Evolutionary conservation across 495 filamentous ascomycete genomes (phyloP), one percentile per base, ranked within the genome.

Genomic region (Evansstolkia leycettana): DNA sequence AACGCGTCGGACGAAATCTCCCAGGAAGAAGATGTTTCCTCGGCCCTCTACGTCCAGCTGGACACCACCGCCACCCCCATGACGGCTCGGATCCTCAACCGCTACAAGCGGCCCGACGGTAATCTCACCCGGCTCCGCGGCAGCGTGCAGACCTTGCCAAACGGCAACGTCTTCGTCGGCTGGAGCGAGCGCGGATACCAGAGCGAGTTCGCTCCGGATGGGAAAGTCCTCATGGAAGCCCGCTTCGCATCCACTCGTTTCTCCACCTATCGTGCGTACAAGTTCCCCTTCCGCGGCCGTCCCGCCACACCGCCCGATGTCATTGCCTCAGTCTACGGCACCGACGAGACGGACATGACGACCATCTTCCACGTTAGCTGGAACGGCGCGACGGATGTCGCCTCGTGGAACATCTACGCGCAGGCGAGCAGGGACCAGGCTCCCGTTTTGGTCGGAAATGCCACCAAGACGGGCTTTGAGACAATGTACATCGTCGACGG

Each of bases 171-270:
- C n/a, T 63, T 76, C 13, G 60, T 72, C 8, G 69, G 72, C 40
- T 77, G 71, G 72, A 72, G 72, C 17, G 62, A 67, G 15, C 52
- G 56, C 17, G 62, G 65, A 0, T 66, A 64, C 25, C 54, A 70
- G 34, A 71, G 64, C 0, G 73, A 77, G 40, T 70, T 63, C 42
- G 52, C 57, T 0, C 34, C 52, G 0, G 58, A 72, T 15, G 73
- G 76, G 0, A 56, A 62, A 14, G 41, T 60, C 4, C 43, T 75
- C 2, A 65, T 69, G 39, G 50, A 38, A 7, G 51, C 51, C 7
- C 40, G 31, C 14, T 53, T 60, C 40, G 47, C 44, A 1, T 47
- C 50, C 1, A 3, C 32, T 1, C 54, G 48, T 17, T 55, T 43
- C 34, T 53, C 49, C 1, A 49, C 43, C 17, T 60, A 60, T 31